A percentile compares a stretch with the other conserved stretches of the same genome.
Evolutionary conservation across 495 filamentous ascomycete species (phyloP).

Genomic region (Melanomma pulvis-pyrius): DNA sequence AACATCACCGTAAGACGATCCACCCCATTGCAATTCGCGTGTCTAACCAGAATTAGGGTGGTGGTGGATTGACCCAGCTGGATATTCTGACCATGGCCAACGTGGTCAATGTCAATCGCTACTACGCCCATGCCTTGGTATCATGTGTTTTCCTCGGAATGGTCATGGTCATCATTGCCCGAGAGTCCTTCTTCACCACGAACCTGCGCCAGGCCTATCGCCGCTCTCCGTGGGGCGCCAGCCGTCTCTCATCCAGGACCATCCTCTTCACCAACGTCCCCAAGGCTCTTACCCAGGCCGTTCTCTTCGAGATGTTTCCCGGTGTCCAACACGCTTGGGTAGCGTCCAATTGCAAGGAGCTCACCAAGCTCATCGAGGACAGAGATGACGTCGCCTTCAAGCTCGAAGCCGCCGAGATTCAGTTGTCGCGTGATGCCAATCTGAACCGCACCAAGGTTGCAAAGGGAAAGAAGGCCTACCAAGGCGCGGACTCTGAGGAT

Average conservation of each 20-base stretch:
- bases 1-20: slow-evolving; percentile 41
- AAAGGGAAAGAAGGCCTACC: slow-evolving; percentile 65
- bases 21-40: background rate
- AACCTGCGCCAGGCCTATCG: slow-evolving; percentile 95
- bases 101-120: slow-evolving; percentile 61
- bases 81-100: slow-evolving; percentile 81
- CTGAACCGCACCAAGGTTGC: slow-evolving; percentile 68
- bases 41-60: slow-evolving; percentile 42
- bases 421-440: slow-evolving; percentile 83
- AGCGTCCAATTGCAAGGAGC: slow-evolving; percentile 72
- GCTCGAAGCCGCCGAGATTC: slow-evolving; percentile 87
- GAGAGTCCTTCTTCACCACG: slow-evolving; percentile 92
- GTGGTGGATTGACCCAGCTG: slow-evolving; percentile 63
- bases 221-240: slow-evolving; percentile 82
- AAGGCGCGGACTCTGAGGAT: slow-evolving; percentile 51
- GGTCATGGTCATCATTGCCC: slow-evolving; percentile 84
- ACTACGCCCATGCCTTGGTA: slow-evolving; percentile 76
- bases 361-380: slow-evolving; percentile 83
- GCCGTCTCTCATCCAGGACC: slow-evolving; percentile 88
- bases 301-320: slow-evolving; percentile 75
- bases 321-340: slow-evolving; percentile 88
- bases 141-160: slow-evolving; percentile 69
- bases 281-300: slow-evolving; percentile 71
- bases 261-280: slow-evolving; percentile 92
- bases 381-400: slow-evolving; percentile 82